A percentile compares a stretch with the other conserved stretches of the same genome.
Evolutionary conservation across 2,329 filamentous ascomycete genomes (phyloP).

Genomic region (Ascochyta clinopodiicola): DNA sequence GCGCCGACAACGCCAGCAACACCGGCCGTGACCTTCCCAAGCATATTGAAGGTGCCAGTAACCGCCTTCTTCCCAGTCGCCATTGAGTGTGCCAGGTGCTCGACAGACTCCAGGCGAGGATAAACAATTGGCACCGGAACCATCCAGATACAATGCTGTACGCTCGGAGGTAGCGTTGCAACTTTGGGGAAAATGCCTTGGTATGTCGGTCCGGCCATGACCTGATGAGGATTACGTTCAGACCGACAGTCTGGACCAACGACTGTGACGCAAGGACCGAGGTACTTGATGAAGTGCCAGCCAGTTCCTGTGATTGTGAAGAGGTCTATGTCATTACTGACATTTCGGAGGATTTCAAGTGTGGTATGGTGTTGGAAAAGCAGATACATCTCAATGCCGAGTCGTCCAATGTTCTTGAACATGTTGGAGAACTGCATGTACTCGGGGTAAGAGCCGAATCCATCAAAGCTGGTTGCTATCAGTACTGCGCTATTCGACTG

Average conservation of each 20-base stretch:
- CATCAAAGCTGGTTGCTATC: constrained; percentile 75
- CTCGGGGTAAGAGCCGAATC: constrained; percentile 94
- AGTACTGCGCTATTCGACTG: constrained; percentile 1
- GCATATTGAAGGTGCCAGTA: constrained; percentile 93
- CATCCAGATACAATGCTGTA: constrained; percentile 98
- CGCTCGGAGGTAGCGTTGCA: constrained; percentile 84
- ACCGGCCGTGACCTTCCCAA: constrained; percentile 93
- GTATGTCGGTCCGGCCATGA: constrained; percentile 95
- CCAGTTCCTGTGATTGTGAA: constrained; percentile 97
- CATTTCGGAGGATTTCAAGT: constrained; percentile 87
- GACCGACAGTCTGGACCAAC: constrained; percentile 91
- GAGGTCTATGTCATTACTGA: constrained; percentile 85
- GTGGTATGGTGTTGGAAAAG: constrained; percentile 99
- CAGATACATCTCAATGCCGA: constrained; percentile 97
- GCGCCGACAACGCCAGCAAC: constrained; percentile 95
- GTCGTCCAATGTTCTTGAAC: constrained; percentile 96
- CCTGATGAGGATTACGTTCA: constrained; percentile 86
- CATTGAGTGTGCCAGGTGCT: constrained; percentile 88
- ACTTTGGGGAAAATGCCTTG: constrained; percentile 97
- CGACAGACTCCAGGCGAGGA: constrained; percentile 87
- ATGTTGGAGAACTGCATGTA: constrained; percentile 98
- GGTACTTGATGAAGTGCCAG: constrained; percentile 98
- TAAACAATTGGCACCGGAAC: constrained; percentile 89
- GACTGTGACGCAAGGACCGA: constrained; percentile 88
- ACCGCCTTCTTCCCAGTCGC: constrained; percentile 96